A percentile compares a stretch with the other conserved stretches of the same genome.
Conservation (phyloP, 1,284 basidiomycete genomes). For the Fomitopsis schrenkii region DNA sequence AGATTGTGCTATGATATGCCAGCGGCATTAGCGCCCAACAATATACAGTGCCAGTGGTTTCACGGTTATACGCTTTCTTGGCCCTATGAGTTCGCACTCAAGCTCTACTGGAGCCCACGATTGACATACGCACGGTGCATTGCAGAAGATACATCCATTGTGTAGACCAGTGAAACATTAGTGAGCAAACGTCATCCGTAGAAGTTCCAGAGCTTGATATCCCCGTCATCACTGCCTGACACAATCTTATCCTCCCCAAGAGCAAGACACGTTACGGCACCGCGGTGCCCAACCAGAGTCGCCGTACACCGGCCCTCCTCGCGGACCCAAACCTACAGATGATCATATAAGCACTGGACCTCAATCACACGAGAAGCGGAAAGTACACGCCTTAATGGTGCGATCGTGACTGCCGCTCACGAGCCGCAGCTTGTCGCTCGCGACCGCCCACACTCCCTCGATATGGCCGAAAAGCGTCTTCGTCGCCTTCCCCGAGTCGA, state of each 20-base stretch:
- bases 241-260: constrained; percentile 96
- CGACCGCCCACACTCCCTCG: constrained; percentile 96
- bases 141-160: background rate
- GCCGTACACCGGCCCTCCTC: constrained; percentile 87
- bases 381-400: constrained; percentile 74
- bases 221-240: constrained; percentile 88
- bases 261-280: constrained; percentile 88
- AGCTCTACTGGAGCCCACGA: background rate
- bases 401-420: constrained; percentile 92
- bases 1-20: background rate
- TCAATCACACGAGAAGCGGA: background rate
- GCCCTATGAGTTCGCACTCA: no score
- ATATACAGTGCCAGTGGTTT: no score
- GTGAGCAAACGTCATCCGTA: constrained; percentile 29
- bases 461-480: constrained; percentile 95
- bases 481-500: constrained; percentile 78
- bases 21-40: no score
- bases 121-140: background rate
- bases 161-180: no score
- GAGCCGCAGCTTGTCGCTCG: constrained; percentile 87
- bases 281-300: constrained; percentile 92
- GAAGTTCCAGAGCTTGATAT: constrained; percentile 82
- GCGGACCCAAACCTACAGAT: constrained; percentile 80
- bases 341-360: constrained; percentile 5
- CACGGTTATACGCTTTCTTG: no score